Evolutionary conservation across 371 early-diverging fungal species (phyloP).

Genomic region (Lichtheimia corymbifera): DNA sequence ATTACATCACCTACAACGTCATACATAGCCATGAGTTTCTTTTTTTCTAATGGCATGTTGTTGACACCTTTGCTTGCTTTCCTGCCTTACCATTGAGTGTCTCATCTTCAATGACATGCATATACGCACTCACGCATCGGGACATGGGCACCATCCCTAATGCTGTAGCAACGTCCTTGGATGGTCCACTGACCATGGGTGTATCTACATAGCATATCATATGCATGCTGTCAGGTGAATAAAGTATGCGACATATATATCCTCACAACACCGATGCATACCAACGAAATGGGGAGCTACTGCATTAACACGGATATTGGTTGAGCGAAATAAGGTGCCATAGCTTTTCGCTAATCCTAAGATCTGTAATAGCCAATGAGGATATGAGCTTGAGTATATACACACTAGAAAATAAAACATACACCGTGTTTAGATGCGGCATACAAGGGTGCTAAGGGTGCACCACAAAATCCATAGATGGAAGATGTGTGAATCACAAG

Average conservation of each 20-base stretch:
- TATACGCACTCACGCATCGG: constrained; percentile 26
- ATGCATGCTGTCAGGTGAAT: background rate
- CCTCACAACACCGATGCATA: constrained; percentile 23
- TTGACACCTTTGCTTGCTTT: background rate
- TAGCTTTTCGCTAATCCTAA: constrained; percentile 66
- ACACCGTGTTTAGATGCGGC: constrained; percentile 82
- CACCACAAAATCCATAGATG: constrained; percentile 73
- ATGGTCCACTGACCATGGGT: constrained; percentile 27
- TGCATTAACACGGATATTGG: constrained; percentile 71
- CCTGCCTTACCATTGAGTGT: constrained; percentile 24
- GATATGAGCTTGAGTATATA: background rate
- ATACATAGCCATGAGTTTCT: background rate
- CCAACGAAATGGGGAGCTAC: constrained; percentile 79
- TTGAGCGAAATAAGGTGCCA: constrained; percentile 39
- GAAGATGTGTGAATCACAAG: constrained; percentile 81
- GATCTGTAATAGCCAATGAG: constrained; percentile 25
- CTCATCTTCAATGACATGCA: constrained; percentile 25
- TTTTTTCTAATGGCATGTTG: background rate
- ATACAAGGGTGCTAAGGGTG: constrained; percentile 71
- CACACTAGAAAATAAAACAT: constrained; percentile 12
- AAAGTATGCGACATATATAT: background rate
- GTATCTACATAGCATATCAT: constrained; percentile 27
- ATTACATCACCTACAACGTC: constrained; percentile 25
- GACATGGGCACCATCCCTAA: constrained; percentile 31
- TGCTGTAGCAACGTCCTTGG: constrained; percentile 10